A percentile compares a stretch with the other conserved stretches of the same genome.
Conservation (phyloP, 129 eudicot genomes). For the Solidago caesia region DNA sequence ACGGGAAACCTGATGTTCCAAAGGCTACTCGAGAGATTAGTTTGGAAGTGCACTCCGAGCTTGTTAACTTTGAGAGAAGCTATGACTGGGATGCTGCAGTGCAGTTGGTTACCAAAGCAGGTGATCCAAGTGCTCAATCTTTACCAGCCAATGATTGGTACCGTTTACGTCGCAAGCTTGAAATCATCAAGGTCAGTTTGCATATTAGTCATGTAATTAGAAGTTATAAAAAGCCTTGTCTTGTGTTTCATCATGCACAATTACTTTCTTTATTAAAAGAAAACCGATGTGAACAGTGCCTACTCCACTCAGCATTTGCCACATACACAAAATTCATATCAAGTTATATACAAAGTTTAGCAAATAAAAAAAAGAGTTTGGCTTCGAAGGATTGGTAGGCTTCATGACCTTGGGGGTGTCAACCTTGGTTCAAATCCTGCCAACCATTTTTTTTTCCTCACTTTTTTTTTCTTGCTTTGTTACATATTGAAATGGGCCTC, state of each 20-base stretch:
- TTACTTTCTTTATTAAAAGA: too few species aligned
- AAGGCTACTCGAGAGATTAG: constrained; percentile 66
- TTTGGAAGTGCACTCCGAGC: constrained; percentile 67
- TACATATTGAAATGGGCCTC: too few species aligned
- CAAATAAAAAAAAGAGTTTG: too few species aligned
- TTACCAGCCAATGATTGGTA: constrained; percentile 92
- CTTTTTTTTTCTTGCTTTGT: too few species aligned
- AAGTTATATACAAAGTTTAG: too few species aligned
- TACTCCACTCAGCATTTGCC: too few species aligned
- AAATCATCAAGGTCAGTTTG: constrained; percentile 70
- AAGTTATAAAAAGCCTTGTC: not conserved
- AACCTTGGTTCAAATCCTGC: too few species aligned
- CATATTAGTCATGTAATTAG: not conserved
- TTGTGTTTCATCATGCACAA: constrained; percentile 7
- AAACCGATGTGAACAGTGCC: too few species aligned
- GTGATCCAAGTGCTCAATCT: constrained; percentile 76
- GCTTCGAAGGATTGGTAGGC: too few species aligned
- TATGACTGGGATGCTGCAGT: constrained; percentile 96
- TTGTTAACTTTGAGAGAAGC: constrained; percentile 50
- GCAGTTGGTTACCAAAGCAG: constrained; percentile 64
- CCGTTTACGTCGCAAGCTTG: constrained; percentile 85
- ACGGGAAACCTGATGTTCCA: constrained; percentile 99
- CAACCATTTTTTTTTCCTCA: too few species aligned
- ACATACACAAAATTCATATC: too few species aligned
- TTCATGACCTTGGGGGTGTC: too few species aligned